Evolutionary conservation across 2,329 filamentous ascomycete genomes (phyloP), one percentile per base, ranked within the genome.

Genomic region (Hypocrella siamensis): DNA sequence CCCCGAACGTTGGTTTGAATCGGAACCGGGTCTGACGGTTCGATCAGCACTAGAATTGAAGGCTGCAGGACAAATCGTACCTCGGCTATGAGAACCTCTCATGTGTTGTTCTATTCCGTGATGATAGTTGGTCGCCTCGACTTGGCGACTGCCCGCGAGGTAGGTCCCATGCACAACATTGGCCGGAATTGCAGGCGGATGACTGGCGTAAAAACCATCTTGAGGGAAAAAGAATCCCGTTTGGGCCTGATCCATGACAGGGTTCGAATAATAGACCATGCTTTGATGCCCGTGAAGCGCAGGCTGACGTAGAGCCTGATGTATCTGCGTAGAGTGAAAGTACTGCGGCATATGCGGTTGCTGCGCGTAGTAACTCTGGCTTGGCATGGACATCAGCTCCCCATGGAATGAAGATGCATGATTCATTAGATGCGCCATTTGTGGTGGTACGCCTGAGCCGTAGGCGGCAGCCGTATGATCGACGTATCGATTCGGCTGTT

Each of bases 311-410:
- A 58, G 39, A n/a, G 52, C 43, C 14, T 57, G 49, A 6, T 57
- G 42, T 28, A 63, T 41, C 12, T 60, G 57, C 5, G 49, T 34
- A 19, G 46, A 49, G 30, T 47, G 52, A 38, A 66, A 67, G 37
- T 57, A 67, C 10, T 53, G 58, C n/a, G 51, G 44, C 38, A 61
- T 53, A 19, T 58, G 58, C 27, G 61, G 56, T 31, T 61, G 62
- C 7, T 57, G 52, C 32, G 61, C 38, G 37, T 69, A 70, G 39
- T 63, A 70, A 17, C 55, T 55, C 30, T 61, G 62, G 14, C 46
- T 49, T 16, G 49, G 37, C 36, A 62, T 46, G 12, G 51, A 44
- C 41, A 66, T 53, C 17, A 47, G 41, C 35, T 58, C 58, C 1
- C 48, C 48, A 10, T 50, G 46, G 35, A 56, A 68, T 26, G 58